A percentile compares a stretch with the other conserved stretches of the same genome.
These are phyloP conservation scores for Purshia tridentata DNA, from an alignment of 306 rosid species.

Conservation along the genomic window DNA sequence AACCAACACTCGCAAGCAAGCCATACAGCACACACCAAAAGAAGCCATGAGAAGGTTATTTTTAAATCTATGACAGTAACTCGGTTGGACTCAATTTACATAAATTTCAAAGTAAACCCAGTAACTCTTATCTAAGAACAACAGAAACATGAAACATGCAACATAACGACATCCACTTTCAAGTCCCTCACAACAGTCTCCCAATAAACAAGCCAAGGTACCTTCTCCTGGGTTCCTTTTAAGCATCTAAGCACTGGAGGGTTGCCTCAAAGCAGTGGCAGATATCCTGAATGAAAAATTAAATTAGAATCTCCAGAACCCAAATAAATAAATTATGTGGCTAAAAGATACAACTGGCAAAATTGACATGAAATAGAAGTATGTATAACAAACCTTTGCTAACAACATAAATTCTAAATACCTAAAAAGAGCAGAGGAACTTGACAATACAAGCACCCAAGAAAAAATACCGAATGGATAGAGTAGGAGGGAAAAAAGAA, in stretches of 20 bases:
- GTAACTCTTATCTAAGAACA: neutral
- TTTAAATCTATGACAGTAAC: neutral
- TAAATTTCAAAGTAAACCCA: neutral
- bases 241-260: slow-evolving; percentile 90
- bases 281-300: slow-evolving; percentile 89
- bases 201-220: slow-evolving; percentile 92
- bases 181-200: slow-evolving; percentile 59
- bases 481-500: neutral
- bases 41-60: neutral
- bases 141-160: slow-evolving; percentile 15
- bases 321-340: slow-evolving; percentile 26
- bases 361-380: slow-evolving; percentile 19
- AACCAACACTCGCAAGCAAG: neutral
- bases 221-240: slow-evolving; percentile 97
- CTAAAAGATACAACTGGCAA: neutral
- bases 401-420: slow-evolving; percentile 21
- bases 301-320: slow-evolving; percentile 78
- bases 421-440: slow-evolving; percentile 8
- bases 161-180: slow-evolving; percentile 33
- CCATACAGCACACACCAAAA: neutral
- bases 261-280: slow-evolving; percentile 82
- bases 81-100: neutral
- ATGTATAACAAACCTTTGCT: slow-evolving; percentile 23
- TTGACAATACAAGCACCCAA: slow-evolving; percentile 8
- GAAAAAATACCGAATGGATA: neutral